Conservation (phyloP, 176 grass and related monocot genomes). For the Musa acuminata region DNA sequence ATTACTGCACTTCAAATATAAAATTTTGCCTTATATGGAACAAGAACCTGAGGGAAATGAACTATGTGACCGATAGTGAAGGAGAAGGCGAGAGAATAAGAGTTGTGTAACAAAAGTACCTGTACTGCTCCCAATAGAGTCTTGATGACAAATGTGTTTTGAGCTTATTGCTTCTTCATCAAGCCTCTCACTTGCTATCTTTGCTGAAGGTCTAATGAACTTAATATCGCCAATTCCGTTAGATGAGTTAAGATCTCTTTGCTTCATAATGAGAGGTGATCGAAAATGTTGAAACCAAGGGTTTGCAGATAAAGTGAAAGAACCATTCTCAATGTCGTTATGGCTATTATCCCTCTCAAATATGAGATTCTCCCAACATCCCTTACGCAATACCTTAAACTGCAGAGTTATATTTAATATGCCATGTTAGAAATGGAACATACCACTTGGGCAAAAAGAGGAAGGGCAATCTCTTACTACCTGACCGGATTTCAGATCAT, state of each 20-base stretch:
- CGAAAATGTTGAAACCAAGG: constrained; percentile 63
- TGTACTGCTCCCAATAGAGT: constrained; percentile 27
- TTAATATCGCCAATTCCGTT: constrained; percentile 22
- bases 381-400: constrained; percentile 55
- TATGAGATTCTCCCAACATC: constrained; percentile 46
- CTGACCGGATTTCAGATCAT: constrained; percentile 9
- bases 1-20: not conserved
- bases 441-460: not conserved
- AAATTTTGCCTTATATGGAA: not conserved
- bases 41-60: not conserved
- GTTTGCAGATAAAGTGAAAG: constrained; percentile 26
- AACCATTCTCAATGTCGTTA: constrained; percentile 18
- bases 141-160: constrained; percentile 24
- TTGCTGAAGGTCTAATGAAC: constrained; percentile 22
- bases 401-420: constrained; percentile 11
- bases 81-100: not conserved
- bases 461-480: not conserved
- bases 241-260: not conserved
- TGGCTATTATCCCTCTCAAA: constrained; percentile 28
- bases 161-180: constrained; percentile 28
- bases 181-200: constrained; percentile 12
- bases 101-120: constrained; percentile 18
- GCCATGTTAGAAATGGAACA: not conserved
- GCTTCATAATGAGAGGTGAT: constrained; percentile 15
- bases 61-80: not conserved